Percentiles rank a stretch among this genome's conserved stretches.
phyloP scores from a whole-genome alignment of 306 rosid genomes.

The Cucurbita pepo region DNA sequence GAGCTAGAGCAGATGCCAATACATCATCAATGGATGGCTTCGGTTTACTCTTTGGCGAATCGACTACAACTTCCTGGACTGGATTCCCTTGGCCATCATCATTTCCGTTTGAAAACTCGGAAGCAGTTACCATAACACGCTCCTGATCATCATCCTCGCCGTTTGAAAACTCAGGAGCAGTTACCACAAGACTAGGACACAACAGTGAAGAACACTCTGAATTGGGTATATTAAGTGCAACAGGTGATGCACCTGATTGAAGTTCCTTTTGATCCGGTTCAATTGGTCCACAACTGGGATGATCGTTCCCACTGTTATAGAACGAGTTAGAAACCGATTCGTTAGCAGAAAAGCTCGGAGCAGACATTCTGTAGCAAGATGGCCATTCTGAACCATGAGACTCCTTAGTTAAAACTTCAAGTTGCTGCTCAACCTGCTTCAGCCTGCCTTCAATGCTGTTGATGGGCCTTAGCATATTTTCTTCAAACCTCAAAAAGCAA shows the following conservation, averaged over 20 bases:
- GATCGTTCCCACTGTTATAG: slow-evolving; percentile 21
- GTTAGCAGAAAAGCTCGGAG: slow-evolving; percentile 41
- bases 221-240: slow-evolving; percentile 17
- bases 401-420: slow-evolving; percentile 40
- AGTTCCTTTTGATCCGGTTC: slow-evolving; percentile 14
- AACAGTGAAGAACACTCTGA: slow-evolving; percentile 24
- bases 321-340: slow-evolving; percentile 38
- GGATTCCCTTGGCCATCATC: slow-evolving; percentile 33
- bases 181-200: slow-evolving; percentile 55
- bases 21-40: slow-evolving; percentile 65
- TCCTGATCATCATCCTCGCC: slow-evolving; percentile 52
- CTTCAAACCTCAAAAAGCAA: slow-evolving; percentile 65
- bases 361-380: slow-evolving; percentile 32
- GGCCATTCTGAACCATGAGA: slow-evolving; percentile 25
- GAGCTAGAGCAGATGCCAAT: slow-evolving; percentile 69
- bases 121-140: slow-evolving; percentile 56
- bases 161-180: slow-evolving; percentile 68
- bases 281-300: slow-evolving; percentile 16
- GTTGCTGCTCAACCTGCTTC: slow-evolving; percentile 69
- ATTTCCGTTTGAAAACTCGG: slow-evolving; percentile 50
- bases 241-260: slow-evolving; percentile 15
- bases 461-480: slow-evolving; percentile 63
- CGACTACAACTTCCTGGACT: slow-evolving; percentile 7
- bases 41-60: slow-evolving; percentile 20
- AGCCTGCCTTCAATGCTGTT: slow-evolving; percentile 73